phyloP scores from a whole-genome alignment of 2,329 filamentous ascomycete species.

The Moelleriella libera region DNA sequence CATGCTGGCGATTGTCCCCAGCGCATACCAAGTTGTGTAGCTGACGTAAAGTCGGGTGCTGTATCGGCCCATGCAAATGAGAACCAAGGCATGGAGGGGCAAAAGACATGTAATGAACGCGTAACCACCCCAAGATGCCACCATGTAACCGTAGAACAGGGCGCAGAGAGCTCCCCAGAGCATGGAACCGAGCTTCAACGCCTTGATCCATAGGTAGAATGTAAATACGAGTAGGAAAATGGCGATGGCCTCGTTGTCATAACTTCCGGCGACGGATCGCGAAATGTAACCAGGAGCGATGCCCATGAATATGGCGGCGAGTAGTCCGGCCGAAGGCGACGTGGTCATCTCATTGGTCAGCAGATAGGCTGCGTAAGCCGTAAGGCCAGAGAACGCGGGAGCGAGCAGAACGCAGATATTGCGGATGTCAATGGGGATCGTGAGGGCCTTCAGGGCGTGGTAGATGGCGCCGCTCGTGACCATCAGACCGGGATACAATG shows the following conservation, averaged over 20 bases:
- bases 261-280: constrained; percentile 91
- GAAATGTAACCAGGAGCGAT: constrained; percentile 97
- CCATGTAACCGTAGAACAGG: constrained; percentile 99
- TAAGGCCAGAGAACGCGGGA: constrained; percentile 86
- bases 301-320: constrained; percentile 93
- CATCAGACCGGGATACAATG: constrained; percentile 97
- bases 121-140: constrained; percentile 98
- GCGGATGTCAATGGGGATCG: constrained; percentile 91
- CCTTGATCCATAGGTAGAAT: constrained; percentile 98
- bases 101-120: constrained; percentile 98
- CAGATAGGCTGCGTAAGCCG: constrained; percentile 84
- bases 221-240: constrained; percentile 98
- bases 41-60: constrained; percentile 89
- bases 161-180: constrained; percentile 93
- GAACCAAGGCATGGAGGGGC: constrained; percentile 82
- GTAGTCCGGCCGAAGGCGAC: constrained; percentile 86
- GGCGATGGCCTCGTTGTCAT: constrained; percentile 98
- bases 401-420: constrained; percentile 97
- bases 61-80: constrained; percentile 94
- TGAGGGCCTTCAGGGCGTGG: constrained; percentile 76
- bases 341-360: constrained; percentile 94
- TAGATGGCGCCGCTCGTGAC: constrained; percentile 97
- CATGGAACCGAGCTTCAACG: constrained; percentile 88
- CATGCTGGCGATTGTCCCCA: constrained; percentile 95
- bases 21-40: constrained; percentile 95